phyloP scores from a whole-genome alignment of 179 eudicot genomes.

The Dionaea muscipula region DNA sequence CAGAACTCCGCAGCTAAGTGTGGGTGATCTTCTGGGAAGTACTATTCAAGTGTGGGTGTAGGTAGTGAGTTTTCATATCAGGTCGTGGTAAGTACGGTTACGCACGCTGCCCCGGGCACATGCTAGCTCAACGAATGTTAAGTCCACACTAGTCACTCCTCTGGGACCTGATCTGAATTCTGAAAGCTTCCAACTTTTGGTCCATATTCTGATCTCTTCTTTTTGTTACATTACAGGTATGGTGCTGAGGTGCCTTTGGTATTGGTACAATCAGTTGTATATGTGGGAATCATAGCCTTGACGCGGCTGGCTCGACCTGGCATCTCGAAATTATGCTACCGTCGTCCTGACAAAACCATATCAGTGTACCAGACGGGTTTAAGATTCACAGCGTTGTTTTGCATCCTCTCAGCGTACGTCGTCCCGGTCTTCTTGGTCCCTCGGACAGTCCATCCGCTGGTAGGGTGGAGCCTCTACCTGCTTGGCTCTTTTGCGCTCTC shows the following conservation, averaged over 20 bases:
- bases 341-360: constrained; percentile 44
- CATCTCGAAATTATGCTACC: constrained; percentile 56
- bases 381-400: constrained; percentile 40
- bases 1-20: too few species aligned
- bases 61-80: too few species aligned
- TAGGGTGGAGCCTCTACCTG: constrained; percentile 77
- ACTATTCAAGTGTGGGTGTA: too few species aligned
- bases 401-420: constrained; percentile 53
- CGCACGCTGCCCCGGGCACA: too few species aligned
- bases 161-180: too few species aligned
- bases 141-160: too few species aligned
- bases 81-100: too few species aligned
- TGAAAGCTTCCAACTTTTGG: too few species aligned
- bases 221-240: constrained; percentile 36
- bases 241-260: constrained; percentile 55
- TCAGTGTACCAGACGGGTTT: constrained; percentile 34
- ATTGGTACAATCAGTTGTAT: constrained; percentile 36
- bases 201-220: too few species aligned
- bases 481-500: constrained; percentile 52
- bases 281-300: constrained; percentile 49
- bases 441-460: constrained; percentile 57
- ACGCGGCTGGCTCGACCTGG: constrained; percentile 63
- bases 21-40: too few species aligned
- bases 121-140: too few species aligned
- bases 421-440: constrained; percentile 67